A percentile compares a stretch with the other conserved stretches of the same genome.
Evolutionary conservation across 2,329 filamentous ascomycete species (phyloP).

Genomic region (Calycina herbarum): DNA sequence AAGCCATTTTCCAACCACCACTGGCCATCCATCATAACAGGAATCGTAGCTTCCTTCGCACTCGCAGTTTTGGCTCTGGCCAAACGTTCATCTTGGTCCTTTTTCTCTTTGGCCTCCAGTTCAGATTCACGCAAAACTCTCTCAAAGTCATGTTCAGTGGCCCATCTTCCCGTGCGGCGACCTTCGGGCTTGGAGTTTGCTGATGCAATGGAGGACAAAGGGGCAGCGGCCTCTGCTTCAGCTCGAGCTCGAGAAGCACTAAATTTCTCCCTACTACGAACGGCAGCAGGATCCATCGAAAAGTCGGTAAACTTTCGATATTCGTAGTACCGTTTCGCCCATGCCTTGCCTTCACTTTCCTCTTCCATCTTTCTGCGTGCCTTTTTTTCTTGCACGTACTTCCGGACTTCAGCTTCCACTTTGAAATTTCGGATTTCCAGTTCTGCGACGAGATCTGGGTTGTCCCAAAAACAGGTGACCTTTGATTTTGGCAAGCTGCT

Average conservation of each 20-base stretch:
- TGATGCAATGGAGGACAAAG: conserved; percentile 37
- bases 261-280: conserved; percentile 35
- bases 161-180: conserved; percentile 55
- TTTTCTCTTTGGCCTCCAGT: conserved; percentile 67
- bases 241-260: conserved; percentile 29
- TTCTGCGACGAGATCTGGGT: conserved; percentile 29
- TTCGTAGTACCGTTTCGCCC: conserved; percentile 30
- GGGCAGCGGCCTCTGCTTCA: conserved; percentile 31
- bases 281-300: conserved; percentile 32
- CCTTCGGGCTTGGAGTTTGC: conserved; percentile 59
- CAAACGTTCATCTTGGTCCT: conserved; percentile 64
- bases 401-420: conserved; percentile 24
- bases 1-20: conserved; percentile 61
- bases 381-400: conserved; percentile 20
- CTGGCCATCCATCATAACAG: conserved; percentile 64
- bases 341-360: conserved; percentile 29
- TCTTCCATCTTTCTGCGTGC: conserved; percentile 26
- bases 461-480: conserved; percentile 28
- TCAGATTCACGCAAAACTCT: conserved; percentile 71
- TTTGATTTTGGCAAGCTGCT: conserved; percentile 30
- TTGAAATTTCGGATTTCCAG: conserved; percentile 24
- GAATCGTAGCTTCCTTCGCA: conserved; percentile 75
- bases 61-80: conserved; percentile 70
- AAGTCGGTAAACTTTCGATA: conserved; percentile 36
- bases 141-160: conserved; percentile 72